phyloP scores from a whole-genome alignment of 768 basidiomycete species.

The Clitopilus hobsonii region DNA sequence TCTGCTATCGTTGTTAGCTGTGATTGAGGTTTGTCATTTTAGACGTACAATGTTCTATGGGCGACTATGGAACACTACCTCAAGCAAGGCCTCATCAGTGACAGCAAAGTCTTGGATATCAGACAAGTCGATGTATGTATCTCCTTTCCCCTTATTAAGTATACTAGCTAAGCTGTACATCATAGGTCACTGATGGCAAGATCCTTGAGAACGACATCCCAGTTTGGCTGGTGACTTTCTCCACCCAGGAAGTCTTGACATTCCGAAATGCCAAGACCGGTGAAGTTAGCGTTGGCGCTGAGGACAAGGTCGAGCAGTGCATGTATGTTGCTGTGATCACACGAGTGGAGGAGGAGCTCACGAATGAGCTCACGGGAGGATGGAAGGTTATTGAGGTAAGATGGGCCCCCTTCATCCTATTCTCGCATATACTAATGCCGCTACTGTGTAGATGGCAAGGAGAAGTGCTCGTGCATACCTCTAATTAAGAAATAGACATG shows the following conservation, averaged over 20 bases:
- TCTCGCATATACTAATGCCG: conserved; percentile 1
- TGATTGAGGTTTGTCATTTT: neutral
- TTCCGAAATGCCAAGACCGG: conserved; percentile 88
- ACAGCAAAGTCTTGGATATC: conserved; percentile 94
- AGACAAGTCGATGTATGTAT: conserved; percentile 88
- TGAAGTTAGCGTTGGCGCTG: conserved; percentile 85
- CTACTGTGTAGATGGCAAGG: conserved; percentile 32
- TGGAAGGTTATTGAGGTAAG: conserved; percentile 97
- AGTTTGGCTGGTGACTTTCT: conserved; percentile 87
- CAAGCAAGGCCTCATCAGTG: conserved; percentile 84
- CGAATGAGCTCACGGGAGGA: conserved; percentile 91
- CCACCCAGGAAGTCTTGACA: conserved; percentile 89
- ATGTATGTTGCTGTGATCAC: conserved; percentile 91
- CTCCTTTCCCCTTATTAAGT: neutral
- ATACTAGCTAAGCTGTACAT: neutral
- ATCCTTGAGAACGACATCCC: conserved; percentile 88
- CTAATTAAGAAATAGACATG: conserved; percentile 24
- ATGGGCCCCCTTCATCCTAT: conserved; percentile 3
- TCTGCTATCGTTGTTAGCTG: conserved; percentile 5
- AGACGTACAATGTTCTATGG: conserved; percentile 99
- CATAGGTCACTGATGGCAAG: conserved; percentile 77
- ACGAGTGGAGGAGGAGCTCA: conserved; percentile 80
- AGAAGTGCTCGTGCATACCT: conserved; percentile 43
- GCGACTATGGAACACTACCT: conserved; percentile 96
- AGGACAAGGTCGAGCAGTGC: conserved; percentile 90